A percentile compares a stretch with the other conserved stretches of the same genome.
phyloP scores from a whole-genome alignment of 2,329 filamentous ascomycete genomes.

The Epichloe hybrida region DNA sequence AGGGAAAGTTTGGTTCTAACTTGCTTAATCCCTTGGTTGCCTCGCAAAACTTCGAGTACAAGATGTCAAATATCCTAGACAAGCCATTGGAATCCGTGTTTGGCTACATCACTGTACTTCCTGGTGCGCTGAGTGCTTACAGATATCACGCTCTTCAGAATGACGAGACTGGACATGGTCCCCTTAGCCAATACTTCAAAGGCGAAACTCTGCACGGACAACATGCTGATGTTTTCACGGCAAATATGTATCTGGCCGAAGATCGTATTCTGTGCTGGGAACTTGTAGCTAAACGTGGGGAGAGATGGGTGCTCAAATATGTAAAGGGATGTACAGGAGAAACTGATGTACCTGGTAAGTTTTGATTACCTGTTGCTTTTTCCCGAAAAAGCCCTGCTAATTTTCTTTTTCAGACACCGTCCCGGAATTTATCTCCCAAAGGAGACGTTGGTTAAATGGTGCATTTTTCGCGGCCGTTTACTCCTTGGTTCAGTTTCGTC shows the following conservation, averaged over 20 bases:
- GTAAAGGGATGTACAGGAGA: conserved; percentile 94
- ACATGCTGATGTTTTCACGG: conserved; percentile 92
- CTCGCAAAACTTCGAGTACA: conserved; percentile 98
- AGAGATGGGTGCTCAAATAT: conserved; percentile 96
- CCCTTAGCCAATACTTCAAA: conserved; percentile 97
- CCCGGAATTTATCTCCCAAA: conserved; percentile 93
- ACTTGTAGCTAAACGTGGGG: conserved; percentile 83
- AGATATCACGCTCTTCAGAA: conserved; percentile 94
- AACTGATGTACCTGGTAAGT: conserved; percentile 88
- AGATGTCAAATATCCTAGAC: conserved; percentile 98
- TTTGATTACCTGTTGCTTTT: not conserved
- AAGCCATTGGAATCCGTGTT: conserved; percentile 96
- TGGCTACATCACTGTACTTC: conserved; percentile 93
- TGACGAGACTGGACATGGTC: conserved; percentile 87
- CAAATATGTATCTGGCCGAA: conserved; percentile 89
- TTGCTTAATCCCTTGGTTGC: conserved; percentile 89
- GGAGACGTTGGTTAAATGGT: conserved; percentile 93
- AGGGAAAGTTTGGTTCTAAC: conserved; percentile 70
- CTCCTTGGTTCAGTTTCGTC: conserved; percentile 85
- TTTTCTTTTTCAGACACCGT: conserved; percentile 53
- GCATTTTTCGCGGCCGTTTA: conserved; percentile 98
- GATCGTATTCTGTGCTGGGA: conserved; percentile 91
- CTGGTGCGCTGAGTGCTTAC: conserved; percentile 89
- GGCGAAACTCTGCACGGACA: conserved; percentile 93
- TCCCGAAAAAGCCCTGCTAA: not conserved